Evolutionary conservation across 306 rosid genomes (phyloP).

Genomic region (Prunus dulcis): DNA sequence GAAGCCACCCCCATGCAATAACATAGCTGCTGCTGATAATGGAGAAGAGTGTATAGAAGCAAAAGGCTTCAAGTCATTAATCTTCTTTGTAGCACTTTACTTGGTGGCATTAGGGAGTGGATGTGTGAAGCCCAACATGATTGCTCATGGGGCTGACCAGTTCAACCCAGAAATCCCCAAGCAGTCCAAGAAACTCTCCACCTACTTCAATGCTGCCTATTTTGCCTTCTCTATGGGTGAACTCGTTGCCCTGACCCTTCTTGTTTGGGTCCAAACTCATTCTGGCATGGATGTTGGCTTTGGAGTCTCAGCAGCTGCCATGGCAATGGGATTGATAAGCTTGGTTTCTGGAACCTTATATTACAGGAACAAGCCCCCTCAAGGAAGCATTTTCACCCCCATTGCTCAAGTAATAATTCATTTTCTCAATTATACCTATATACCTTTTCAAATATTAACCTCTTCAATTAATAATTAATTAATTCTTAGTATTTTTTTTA

Average conservation of each 20-base stretch:
- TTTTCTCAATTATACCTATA: neutral
- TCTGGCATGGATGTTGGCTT: slow-evolving; percentile 98
- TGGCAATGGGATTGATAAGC: slow-evolving; percentile 80
- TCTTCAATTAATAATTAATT: neutral
- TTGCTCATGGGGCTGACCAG: slow-evolving; percentile 93
- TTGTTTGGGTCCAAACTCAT: slow-evolving; percentile 95
- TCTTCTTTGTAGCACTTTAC: slow-evolving; percentile 78
- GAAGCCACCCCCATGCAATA: slow-evolving; percentile 77
- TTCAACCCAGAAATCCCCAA: slow-evolving; percentile 45
- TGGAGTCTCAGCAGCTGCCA: slow-evolving; percentile 85
- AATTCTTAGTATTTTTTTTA: too few relatives aligned
- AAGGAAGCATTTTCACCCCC: slow-evolving; percentile 76
- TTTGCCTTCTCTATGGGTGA: slow-evolving; percentile 88
- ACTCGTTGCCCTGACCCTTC: slow-evolving; percentile 75
- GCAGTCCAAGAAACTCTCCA: slow-evolving; percentile 61
- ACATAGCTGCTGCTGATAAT: neutral
- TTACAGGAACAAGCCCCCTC: slow-evolving; percentile 88
- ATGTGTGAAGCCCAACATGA: slow-evolving; percentile 91
- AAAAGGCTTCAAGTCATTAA: slow-evolving; percentile 64
- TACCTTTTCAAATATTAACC: neutral
- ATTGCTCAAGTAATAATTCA: slow-evolving; percentile 60
- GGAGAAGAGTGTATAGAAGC: slow-evolving; percentile 63
- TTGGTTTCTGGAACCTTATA: slow-evolving; percentile 64
- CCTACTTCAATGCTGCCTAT: slow-evolving; percentile 86
- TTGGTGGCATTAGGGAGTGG: slow-evolving; percentile 97